Evolutionary conservation across 2,329 filamentous ascomycete species (phyloP), one percentile per base, ranked within the genome.

Genomic region (Tolypocladium album): DNA sequence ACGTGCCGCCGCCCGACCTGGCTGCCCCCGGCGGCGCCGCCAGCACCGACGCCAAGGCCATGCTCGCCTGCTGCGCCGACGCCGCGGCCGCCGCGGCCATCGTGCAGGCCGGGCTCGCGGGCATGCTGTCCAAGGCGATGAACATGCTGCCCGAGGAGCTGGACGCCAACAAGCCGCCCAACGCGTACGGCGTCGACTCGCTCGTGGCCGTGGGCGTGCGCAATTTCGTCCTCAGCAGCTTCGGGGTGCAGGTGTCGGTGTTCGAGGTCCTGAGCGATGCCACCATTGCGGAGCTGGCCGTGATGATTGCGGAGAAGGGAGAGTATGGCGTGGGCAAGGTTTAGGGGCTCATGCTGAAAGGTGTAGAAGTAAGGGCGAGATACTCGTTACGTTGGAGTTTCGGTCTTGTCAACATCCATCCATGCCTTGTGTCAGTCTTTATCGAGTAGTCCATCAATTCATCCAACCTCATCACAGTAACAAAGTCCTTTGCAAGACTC

Each of bases 131-230:
- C 59, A 74, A 76, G 65, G 72, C 74, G 42, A 78, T 79, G 72
- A 78, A 73, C 60, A 75, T 79, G 70, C 65, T 74, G 3, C 69
- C 72, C 0, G 74, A 75, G 55, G 77, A 79, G 56, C 73, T 81
- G n/a, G 76, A 81, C 61, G 66, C 69, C 42, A 67, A 67, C 39
- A 72, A 71, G 59, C 67, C 76, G 1, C 72, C 76, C 4, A 74
- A 71, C 39, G 75, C 74, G 4, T 82, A 82, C 61, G 80, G 80
- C 0, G 76, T 82, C 8, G 80, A 83, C 68, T 81, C 78, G 0
- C 71, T 83, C 9, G 76, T 81, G 6, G 79, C 79, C 1, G 77
- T 82, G n/a, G 77, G 76, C 13, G 69, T 82, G 9, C 74, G 79
- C n/a, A 81, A 76, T 63, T 82, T 79, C 79, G 74, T 82, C 6